A percentile compares a stretch with the other conserved stretches of the same genome.
Conservation (phyloP, 805 yeast species). For the Cyberlindnera mississippiensis region DNA sequence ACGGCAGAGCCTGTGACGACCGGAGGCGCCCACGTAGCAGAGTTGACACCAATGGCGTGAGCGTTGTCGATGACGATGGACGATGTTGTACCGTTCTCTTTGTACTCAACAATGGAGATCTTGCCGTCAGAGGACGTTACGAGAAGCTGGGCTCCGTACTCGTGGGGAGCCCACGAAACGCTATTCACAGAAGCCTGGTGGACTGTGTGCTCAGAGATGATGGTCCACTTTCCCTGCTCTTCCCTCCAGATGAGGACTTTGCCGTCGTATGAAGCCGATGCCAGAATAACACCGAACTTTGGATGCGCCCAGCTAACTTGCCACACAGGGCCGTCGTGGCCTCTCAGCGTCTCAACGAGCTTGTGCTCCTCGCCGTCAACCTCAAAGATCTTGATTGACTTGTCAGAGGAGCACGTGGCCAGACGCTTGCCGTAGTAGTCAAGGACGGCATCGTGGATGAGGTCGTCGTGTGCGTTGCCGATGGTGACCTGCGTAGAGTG, state of each 20-base stretch:
- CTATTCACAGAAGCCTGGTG: conserved; percentile 95
- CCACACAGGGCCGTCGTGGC: conserved; percentile 99
- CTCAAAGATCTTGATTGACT: conserved; percentile 91
- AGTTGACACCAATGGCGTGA: conserved; percentile 90
- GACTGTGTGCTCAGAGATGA: conserved; percentile 78
- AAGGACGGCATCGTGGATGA: conserved; percentile 94
- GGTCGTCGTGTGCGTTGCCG: conserved; percentile 86
- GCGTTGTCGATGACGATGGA: conserved; percentile 55
- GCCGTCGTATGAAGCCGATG: conserved; percentile 95
- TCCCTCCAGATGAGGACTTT: conserved; percentile 93
- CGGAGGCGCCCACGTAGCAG: conserved; percentile 93
- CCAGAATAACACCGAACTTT: conserved; percentile 90
- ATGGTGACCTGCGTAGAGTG: conserved; percentile 60
- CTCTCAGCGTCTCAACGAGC: conserved; percentile 77
- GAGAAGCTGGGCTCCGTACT: conserved; percentile 85
- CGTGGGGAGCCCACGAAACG: conserved; percentile 96
- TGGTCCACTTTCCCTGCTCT: conserved; percentile 76
- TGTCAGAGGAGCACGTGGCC: conserved; percentile 96
- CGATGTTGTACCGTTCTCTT: conserved; percentile 79
- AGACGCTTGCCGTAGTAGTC: conserved; percentile 95
- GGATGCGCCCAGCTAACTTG: conserved; percentile 99
- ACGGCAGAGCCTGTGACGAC: conserved; percentile 31
- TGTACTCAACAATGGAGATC: conserved; percentile 85
- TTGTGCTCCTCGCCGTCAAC: conserved; percentile 82
- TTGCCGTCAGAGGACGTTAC: conserved; percentile 93